Evolutionary conservation across 257 asterid species (phyloP).

Genomic region (Paraleonurus japonicus): DNA sequence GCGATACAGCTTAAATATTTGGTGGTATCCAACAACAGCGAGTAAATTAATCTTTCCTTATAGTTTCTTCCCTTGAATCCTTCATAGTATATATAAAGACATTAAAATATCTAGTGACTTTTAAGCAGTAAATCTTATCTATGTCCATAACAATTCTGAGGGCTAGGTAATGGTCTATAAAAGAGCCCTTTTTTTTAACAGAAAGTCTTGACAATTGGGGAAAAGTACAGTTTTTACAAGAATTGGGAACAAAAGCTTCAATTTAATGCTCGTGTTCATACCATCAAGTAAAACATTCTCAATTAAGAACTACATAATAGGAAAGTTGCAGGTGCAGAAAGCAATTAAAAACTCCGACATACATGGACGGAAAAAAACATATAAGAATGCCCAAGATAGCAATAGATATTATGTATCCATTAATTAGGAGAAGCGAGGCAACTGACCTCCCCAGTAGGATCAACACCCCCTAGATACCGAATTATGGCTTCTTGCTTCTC

Average conservation of each 20-base stretch:
- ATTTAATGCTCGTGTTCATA: background rate
- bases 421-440: background rate
- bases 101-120: background rate
- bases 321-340: background rate
- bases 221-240: background rate
- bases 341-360: background rate
- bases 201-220: background rate
- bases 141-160: background rate
- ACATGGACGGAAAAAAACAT: background rate
- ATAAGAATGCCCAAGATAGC: background rate
- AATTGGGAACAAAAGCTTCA: background rate
- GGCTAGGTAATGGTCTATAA: background rate
- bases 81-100: background rate
- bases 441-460: constrained; percentile 80
- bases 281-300: background rate
- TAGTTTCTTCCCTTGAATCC: background rate
- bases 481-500: constrained; percentile 82
- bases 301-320: background rate
- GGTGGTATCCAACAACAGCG: background rate
- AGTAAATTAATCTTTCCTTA: background rate
- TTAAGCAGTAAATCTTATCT: background rate
- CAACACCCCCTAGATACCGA: constrained; percentile 67
- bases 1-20: background rate
- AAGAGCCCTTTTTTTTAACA: background rate
- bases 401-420: background rate